Conservation (phyloP, 257 asterid species). For the Solanum megistacrolobum region DNA sequence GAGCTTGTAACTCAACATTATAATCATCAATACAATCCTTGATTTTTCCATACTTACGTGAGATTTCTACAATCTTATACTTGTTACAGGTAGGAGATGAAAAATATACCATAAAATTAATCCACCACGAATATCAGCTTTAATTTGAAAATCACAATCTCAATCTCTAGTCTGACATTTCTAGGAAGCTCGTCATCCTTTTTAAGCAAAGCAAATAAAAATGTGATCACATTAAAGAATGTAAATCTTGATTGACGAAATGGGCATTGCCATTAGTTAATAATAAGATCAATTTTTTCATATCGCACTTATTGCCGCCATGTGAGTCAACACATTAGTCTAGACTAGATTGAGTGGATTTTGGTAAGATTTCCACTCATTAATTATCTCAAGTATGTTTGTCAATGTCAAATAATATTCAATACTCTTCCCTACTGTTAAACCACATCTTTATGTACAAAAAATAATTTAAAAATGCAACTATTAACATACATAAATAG, state of each 20-base stretch:
- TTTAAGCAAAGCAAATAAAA: not conserved
- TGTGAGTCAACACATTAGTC: not conserved
- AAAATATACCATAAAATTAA: no score
- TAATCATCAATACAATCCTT: no score
- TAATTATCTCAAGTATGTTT: not conserved
- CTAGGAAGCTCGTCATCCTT: not conserved
- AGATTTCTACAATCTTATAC: no score
- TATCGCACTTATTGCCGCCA: not conserved
- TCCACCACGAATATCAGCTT: no score
- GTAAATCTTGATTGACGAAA: not conserved
- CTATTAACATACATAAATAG: not conserved
- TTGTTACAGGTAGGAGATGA: not conserved
- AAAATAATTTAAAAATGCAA: not conserved
- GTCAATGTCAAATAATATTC: not conserved
- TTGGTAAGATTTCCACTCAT: not conserved
- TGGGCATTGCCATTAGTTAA: not conserved
- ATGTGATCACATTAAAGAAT: not conserved
- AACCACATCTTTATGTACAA: not conserved
- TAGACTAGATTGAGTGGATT: not conserved
- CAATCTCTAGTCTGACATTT: not conserved
- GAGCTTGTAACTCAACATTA: no score
- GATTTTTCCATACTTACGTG: no score
- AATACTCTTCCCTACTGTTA: not conserved
- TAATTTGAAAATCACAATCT: not conserved
- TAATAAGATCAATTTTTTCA: not conserved